Conservation (phyloP, 495 filamentous ascomycete species). For the Penicillium parvum region DNA sequence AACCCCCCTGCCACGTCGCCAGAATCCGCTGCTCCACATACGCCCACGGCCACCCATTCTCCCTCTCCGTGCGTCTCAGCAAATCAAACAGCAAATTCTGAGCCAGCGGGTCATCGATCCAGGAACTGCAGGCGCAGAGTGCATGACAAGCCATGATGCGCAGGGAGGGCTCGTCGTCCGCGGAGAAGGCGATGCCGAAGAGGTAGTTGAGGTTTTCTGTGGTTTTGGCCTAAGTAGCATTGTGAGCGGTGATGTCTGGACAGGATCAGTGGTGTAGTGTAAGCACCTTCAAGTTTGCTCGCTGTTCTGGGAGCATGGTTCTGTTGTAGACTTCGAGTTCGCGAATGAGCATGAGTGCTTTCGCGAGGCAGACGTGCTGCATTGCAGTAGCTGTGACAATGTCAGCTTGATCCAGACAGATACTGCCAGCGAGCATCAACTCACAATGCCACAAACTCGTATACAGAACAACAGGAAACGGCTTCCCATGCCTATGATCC, state of each 20-base stretch:
- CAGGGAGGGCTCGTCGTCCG: constrained; percentile 35
- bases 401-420: not conserved
- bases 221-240: constrained; percentile 20
- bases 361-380: constrained; percentile 40
- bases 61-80: constrained; percentile 23
- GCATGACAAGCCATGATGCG: constrained; percentile 41
- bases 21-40: constrained; percentile 24
- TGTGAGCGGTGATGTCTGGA: too few relatives aligned
- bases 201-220: constrained; percentile 30
- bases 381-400: constrained; percentile 30
- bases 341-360: constrained; percentile 31
- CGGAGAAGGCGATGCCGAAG: constrained; percentile 38
- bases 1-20: constrained; percentile 14
- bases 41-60: constrained; percentile 29
- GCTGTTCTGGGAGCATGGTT: constrained; percentile 6
- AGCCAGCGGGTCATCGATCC: constrained; percentile 27
- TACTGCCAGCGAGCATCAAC: not conserved
- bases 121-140: constrained; percentile 35
- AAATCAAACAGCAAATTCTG: constrained; percentile 25
- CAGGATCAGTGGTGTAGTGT: constrained; percentile 8
- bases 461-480: constrained; percentile 39
- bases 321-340: constrained; percentile 16
- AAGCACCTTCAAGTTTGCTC: constrained; percentile 24
- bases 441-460: constrained; percentile 37
- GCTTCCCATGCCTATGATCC: constrained; percentile 27